Conservation (phyloP, 768 basidiomycete species). For the Hypholoma fasciculare region DNA sequence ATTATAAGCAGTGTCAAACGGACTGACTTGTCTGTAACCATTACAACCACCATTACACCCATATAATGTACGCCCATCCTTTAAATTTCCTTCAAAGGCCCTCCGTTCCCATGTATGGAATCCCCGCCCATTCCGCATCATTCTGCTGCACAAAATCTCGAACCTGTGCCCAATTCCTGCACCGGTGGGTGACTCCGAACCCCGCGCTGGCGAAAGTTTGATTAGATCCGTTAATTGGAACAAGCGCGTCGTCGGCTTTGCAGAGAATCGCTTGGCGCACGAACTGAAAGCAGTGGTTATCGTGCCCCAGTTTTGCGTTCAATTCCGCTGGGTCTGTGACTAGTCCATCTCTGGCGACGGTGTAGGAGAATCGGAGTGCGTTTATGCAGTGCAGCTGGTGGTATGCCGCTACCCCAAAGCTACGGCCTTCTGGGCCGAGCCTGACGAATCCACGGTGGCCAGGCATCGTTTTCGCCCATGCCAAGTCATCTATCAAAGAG, state of each 20-base stretch:
- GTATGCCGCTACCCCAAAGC: not conserved
- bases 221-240: not conserved
- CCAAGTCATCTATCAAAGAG: slow-evolving; percentile 1
- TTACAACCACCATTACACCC: not conserved
- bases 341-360: slow-evolving; percentile 8
- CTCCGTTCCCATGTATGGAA: not conserved
- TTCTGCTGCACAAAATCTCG: slow-evolving; percentile 1
- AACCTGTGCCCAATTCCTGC: slow-evolving; percentile 7
- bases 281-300: slow-evolving; percentile 13
- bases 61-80: not conserved
- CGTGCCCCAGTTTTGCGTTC: slow-evolving; percentile 1
- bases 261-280: slow-evolving; percentile 9
- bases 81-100: not conserved
- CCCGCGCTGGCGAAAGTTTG: not conserved
- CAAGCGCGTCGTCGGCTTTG: slow-evolving; percentile 2
- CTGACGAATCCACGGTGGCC: slow-evolving; percentile 5
- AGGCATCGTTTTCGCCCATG: slow-evolving; percentile 6
- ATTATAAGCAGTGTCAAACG: no score
- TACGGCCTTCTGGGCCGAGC: slow-evolving; percentile 5
- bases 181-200: slow-evolving; percentile 2
- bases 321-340: not conserved
- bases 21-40: no score
- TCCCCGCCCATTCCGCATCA: slow-evolving; percentile 1
- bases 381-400: slow-evolving; percentile 12
- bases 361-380: slow-evolving; percentile 6